These are phyloP conservation scores for Komagataella phaffii DNA, from an alignment of 805 yeast species.

Conservation along the genomic window DNA sequence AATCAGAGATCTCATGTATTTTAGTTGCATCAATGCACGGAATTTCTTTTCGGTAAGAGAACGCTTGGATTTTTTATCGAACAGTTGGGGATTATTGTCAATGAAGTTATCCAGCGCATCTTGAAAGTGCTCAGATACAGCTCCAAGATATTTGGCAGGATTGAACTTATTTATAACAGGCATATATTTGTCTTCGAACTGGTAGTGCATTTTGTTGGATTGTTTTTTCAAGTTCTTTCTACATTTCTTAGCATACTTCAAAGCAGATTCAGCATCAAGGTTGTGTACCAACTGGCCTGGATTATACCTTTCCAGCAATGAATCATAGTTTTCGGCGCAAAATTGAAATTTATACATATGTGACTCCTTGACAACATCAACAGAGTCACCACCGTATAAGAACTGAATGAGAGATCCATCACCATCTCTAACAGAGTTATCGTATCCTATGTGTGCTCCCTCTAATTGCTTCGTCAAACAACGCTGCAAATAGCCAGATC, in stretches of 20 bases:
- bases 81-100: slow-evolving; percentile 36
- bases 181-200: slow-evolving; percentile 56
- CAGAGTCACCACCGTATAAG: slow-evolving; percentile 94
- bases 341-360: slow-evolving; percentile 89
- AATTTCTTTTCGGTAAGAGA: slow-evolving; percentile 64
- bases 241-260: slow-evolving; percentile 69
- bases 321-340: slow-evolving; percentile 83
- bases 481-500: slow-evolving; percentile 97
- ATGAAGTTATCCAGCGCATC: slow-evolving; percentile 64
- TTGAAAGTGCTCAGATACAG: slow-evolving; percentile 86
- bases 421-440: slow-evolving; percentile 88
- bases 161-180: slow-evolving; percentile 78
- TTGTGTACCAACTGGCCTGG: slow-evolving; percentile 62
- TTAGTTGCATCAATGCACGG: slow-evolving; percentile 93
- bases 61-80: slow-evolving; percentile 34
- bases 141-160: slow-evolving; percentile 84
- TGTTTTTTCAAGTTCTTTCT: slow-evolving; percentile 61
- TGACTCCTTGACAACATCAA: slow-evolving; percentile 89
- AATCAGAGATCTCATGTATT: slow-evolving; percentile 90
- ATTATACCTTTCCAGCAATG: slow-evolving; percentile 74
- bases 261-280: slow-evolving; percentile 76
- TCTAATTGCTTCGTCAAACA: slow-evolving; percentile 96
- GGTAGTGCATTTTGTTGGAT: slow-evolving; percentile 46
- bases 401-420: slow-evolving; percentile 92
- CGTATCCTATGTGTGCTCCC: slow-evolving; percentile 91